Evolutionary conservation across 2,329 filamentous ascomycete species (phyloP), one percentile per base, ranked within the genome.

Genomic region (Mariannaea elegans): DNA sequence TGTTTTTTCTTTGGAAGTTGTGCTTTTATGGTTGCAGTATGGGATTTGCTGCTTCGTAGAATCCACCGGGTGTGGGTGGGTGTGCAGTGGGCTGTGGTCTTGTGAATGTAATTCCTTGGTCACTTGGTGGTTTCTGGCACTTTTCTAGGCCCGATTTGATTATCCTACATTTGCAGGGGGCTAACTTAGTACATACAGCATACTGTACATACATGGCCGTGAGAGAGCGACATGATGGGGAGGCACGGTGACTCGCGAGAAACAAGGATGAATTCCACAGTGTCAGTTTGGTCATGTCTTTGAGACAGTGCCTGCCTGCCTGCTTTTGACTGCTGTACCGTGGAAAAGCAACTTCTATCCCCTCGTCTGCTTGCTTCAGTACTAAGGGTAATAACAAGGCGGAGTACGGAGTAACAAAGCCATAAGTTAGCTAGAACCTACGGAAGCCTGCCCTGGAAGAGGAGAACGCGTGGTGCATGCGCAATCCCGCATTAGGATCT

Each of bases 391-490:
- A n/a, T n/a, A n/a, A n/a, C n/a, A n/a, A n/a, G n/a, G n/a, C n/a
- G n/a, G n/a, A n/a, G n/a, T n/a, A n/a, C n/a, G n/a, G n/a, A n/a
- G n/a, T n/a, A n/a, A n/a, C n/a, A n/a, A n/a, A n/a, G n/a, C n/a
- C n/a, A n/a, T n/a, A 36, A 36, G 14, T 5, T 10, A 14, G 32
- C 32, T 14, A 5, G 7, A 13, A n/a, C 32, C 32, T 12, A 44
- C 8, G 6, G 10, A 24, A 14, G 12, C 41, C 21, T 27, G 46
- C 23, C 48, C 12, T 56, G 24, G 27, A n/a, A 27, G 48, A 44
- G 57, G 48, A 41, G 61, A 64, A 64, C 63, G 57, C 59, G 61
- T 64, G 63, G 63, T 61, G 34, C 49, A 53, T 70, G 67, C 64
- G 57, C 56, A 51, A 52, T 47, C 55, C 59, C 59, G 58, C 59